Conservation (phyloP, 116 monocot species). For the Phalaenopsis hybrid region DNA sequence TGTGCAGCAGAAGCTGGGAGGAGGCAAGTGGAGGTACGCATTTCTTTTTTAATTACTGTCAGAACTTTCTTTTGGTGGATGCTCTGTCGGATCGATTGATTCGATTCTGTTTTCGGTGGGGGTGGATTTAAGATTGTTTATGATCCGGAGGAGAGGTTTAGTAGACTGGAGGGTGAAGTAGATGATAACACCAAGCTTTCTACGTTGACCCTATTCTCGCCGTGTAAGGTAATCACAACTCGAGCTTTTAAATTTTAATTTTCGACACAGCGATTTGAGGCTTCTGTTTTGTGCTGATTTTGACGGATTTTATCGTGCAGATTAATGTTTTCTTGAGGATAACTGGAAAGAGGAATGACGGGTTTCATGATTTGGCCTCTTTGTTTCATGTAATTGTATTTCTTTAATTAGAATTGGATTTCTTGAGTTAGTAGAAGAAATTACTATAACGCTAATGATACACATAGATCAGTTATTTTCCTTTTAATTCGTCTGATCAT, state of each 20-base stretch:
- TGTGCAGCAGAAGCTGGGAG: constrained; percentile 28
- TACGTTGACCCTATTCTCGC: constrained; percentile 79
- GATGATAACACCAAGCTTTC: constrained; percentile 61
- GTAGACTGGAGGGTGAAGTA: constrained; percentile 72
- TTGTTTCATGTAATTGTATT: constrained; percentile 80
- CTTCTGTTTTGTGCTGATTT: constrained; percentile 1
- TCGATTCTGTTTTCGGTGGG: neutral
- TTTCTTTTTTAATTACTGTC: neutral
- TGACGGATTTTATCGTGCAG: constrained; percentile 24
- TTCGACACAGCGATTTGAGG: neutral
- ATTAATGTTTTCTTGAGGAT: constrained; percentile 94
- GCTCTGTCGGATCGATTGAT: neutral
- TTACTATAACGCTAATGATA: neutral
- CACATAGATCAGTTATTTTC: too few species aligned
- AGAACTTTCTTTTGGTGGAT: neutral
- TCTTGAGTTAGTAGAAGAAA: neutral
- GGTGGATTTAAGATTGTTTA: constrained; percentile 49
- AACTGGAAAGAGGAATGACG: constrained; percentile 85
- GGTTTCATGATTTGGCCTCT: constrained; percentile 95
- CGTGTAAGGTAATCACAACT: constrained; percentile 69
- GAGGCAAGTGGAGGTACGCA: constrained; percentile 59
- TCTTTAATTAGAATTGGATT: too few species aligned
- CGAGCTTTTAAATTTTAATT: neutral
- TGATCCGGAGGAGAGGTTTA: constrained; percentile 62
- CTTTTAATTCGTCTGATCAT: too few species aligned